Evolutionary conservation across 228 moss, liverwort and hornwort species (phyloP).

Genomic region (Sphagnum fallax): DNA sequence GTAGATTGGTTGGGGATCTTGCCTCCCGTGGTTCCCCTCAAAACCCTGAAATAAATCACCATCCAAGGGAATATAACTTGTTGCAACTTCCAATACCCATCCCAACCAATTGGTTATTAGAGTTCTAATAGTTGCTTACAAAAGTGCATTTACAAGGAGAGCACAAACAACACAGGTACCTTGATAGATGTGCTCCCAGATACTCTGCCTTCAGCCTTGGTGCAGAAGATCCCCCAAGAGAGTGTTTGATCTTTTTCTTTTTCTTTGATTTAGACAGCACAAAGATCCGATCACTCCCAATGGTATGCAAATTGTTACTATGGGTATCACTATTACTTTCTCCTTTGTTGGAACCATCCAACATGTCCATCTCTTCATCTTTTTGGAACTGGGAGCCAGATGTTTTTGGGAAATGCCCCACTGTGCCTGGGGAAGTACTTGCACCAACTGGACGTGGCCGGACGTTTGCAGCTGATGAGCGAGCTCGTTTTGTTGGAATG

Average conservation of each 20-base stretch:
- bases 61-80: no score
- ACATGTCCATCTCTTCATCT: background rate
- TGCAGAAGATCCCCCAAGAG: conserved; percentile 34
- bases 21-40: no score
- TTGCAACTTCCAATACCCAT: no score
- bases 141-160: background rate
- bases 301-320: conserved; percentile 24
- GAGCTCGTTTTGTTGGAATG: conserved; percentile 76
- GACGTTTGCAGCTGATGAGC: conserved; percentile 50
- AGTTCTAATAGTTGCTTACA: no score
- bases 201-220: conserved; percentile 39
- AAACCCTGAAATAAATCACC: no score
- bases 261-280: conserved; percentile 44
- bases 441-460: conserved; percentile 52
- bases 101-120: no score
- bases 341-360: conserved; percentile 20
- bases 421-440: conserved; percentile 27
- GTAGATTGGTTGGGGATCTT: no score
- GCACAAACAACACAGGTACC: conserved; percentile 18
- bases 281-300: conserved; percentile 22
- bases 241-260: conserved; percentile 67
- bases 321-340: conserved; percentile 12
- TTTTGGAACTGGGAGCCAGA: conserved; percentile 13
- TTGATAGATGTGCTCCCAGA: conserved; percentile 35
- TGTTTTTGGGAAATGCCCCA: conserved; percentile 11